phyloP scores from a whole-genome alignment of 768 basidiomycete genomes.

The Hemileccinum impolitum region DNA sequence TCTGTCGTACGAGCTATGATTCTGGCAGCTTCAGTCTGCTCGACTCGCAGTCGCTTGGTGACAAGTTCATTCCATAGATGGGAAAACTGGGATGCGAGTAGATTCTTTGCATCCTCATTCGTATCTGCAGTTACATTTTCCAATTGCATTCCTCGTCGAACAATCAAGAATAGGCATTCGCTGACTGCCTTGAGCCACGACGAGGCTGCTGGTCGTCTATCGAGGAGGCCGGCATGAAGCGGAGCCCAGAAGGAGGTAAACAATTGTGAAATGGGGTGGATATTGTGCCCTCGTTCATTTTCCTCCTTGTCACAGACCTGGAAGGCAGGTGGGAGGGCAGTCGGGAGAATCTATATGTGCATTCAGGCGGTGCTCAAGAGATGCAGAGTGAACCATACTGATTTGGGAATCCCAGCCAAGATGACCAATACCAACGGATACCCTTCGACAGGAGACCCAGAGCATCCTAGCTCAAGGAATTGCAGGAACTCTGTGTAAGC shows the following conservation, averaged over 20 bases:
- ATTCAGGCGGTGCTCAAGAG: neutral
- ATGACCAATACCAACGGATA: conserved; percentile 83
- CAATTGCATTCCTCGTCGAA: conserved; percentile 26
- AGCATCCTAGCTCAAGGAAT: conserved; percentile 77
- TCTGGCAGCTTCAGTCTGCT: conserved; percentile 40
- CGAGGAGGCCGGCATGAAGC: conserved; percentile 42
- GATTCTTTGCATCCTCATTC: conserved; percentile 3
- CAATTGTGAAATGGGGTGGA: conserved; percentile 43
- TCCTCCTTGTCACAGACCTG: neutral
- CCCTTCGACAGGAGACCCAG: conserved; percentile 71
- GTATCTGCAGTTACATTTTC: conserved; percentile 5
- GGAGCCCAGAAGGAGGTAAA: conserved; percentile 85
- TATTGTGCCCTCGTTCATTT: neutral
- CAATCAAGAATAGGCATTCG: conserved; percentile 65
- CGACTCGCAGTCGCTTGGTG: conserved; percentile 43
- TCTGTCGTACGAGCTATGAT: conserved; percentile 46
- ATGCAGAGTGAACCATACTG: conserved; percentile 39
- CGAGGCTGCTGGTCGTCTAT: conserved; percentile 27
- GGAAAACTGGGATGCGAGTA: conserved; percentile 46
- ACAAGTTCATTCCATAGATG: conserved; percentile 49
- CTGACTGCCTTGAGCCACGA: conserved; percentile 68
- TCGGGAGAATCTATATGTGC: conserved; percentile 18
- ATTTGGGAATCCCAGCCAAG: conserved; percentile 73
- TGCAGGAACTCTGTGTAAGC: conserved; percentile 73
- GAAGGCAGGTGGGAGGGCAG: conserved; percentile 10